A percentile compares a stretch with the other conserved stretches of the same genome.
These are phyloP conservation scores for Colletotrichum nymphaeae DNA, from an alignment of 2,329 filamentous ascomycete genomes.

Conservation along the genomic window DNA sequence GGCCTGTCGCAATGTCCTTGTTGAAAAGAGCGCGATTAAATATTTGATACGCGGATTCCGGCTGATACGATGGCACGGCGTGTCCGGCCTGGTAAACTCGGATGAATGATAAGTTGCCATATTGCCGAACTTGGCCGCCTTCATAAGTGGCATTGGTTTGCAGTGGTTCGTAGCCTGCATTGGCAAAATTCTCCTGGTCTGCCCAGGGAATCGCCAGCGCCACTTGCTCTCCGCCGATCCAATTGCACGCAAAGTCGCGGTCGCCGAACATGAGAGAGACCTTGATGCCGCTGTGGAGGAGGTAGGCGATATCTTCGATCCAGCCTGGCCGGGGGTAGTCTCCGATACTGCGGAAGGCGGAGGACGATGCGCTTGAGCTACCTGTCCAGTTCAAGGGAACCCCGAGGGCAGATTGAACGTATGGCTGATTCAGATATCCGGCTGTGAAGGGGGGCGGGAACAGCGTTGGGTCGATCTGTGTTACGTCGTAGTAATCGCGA, in stretches of 20 bases:
- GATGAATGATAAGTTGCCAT: slow-evolving; percentile 72
- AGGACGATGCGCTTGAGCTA: slow-evolving; percentile 26
- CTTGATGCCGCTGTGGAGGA: slow-evolving; percentile 63
- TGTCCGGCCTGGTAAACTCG: slow-evolving; percentile 70
- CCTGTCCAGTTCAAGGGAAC: slow-evolving; percentile 67
- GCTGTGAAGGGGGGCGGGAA: slow-evolving; percentile 35
- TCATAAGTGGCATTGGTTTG: slow-evolving; percentile 68
- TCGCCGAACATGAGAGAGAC: slow-evolving; percentile 69
- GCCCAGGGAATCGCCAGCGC: slow-evolving; percentile 54
- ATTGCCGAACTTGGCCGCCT: slow-evolving; percentile 74
- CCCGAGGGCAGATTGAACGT: slow-evolving; percentile 70
- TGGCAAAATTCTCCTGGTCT: slow-evolving; percentile 36
- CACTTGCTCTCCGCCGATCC: slow-evolving; percentile 60
- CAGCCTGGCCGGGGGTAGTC: slow-evolving; percentile 45
- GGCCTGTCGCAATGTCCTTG: slow-evolving; percentile 38
- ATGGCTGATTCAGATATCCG: slow-evolving; percentile 37
- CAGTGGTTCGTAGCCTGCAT: slow-evolving; percentile 73
- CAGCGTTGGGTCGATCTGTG: slow-evolving; percentile 34
- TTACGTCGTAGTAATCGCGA: slow-evolving; percentile 38
- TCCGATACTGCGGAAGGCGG: slow-evolving; percentile 39
- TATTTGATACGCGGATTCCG: slow-evolving; percentile 55
- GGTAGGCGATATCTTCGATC: slow-evolving; percentile 57
- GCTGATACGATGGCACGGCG: slow-evolving; percentile 64
- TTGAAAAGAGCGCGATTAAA: slow-evolving; percentile 57
- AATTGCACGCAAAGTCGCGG: slow-evolving; percentile 68